Conservation (phyloP, 2,329 filamentous ascomycete genomes). For the Parafenestella ontariensis region DNA sequence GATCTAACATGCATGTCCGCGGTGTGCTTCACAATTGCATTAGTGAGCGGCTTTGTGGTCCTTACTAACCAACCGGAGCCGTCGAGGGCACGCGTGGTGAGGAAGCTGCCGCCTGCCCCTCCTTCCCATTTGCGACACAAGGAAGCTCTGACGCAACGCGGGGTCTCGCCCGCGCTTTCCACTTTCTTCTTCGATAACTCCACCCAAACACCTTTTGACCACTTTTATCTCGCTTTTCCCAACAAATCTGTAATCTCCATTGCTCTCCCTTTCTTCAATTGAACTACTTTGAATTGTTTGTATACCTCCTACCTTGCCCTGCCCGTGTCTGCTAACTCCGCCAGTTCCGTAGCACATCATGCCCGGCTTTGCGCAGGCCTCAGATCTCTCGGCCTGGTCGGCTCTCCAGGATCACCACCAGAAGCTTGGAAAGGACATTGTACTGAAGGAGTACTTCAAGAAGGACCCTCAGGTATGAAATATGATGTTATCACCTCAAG, state of each 20-base stretch:
- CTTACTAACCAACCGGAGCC: constrained; percentile 32
- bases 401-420: constrained; percentile 91
- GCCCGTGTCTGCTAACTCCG: constrained; percentile 19
- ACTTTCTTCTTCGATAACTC: constrained; percentile 16
- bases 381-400: constrained; percentile 85
- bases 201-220: constrained; percentile 11
- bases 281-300: constrained; percentile 19
- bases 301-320: constrained; percentile 5
- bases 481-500: not conserved
- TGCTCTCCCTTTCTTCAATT: constrained; percentile 12
- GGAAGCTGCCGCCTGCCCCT: constrained; percentile 18
- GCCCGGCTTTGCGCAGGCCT: constrained; percentile 79
- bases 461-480: constrained; percentile 67
- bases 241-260: constrained; percentile 20
- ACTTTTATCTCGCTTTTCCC: constrained; percentile 16
- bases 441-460: constrained; percentile 91
- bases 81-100: constrained; percentile 18
- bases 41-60: constrained; percentile 36
- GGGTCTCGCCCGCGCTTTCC: constrained; percentile 27
- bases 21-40: constrained; percentile 14
- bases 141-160: constrained; percentile 34
- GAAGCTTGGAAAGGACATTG: constrained; percentile 83
- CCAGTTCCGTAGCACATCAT: constrained; percentile 49
- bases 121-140: constrained; percentile 10
- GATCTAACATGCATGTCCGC: constrained; percentile 4